Evolutionary conservation across 768 basidiomycete species (phyloP).

Genomic region (Cyclocybe aegerita): DNA sequence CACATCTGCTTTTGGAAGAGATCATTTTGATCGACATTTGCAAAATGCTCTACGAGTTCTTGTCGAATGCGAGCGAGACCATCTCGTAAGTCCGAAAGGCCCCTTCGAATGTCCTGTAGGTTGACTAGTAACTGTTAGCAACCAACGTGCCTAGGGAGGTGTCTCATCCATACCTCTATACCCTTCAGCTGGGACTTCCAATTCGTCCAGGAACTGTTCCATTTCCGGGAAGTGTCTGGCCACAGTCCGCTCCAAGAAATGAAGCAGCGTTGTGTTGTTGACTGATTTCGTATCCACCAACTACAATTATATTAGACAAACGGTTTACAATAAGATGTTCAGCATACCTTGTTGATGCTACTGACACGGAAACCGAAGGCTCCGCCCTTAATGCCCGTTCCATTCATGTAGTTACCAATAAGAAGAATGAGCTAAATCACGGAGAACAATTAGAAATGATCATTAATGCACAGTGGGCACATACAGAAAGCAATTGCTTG

Average conservation of each 20-base stretch:
- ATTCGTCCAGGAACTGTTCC: slow-evolving; percentile 85
- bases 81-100: slow-evolving; percentile 66
- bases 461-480: slow-evolving; percentile 15
- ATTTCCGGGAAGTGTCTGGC: slow-evolving; percentile 85
- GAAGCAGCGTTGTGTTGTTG: slow-evolving; percentile 90
- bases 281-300: slow-evolving; percentile 97
- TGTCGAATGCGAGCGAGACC: slow-evolving; percentile 79
- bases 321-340: not conserved
- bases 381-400: slow-evolving; percentile 92
- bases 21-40: slow-evolving; percentile 68
- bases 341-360: slow-evolving; percentile 89
- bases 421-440: slow-evolving; percentile 76
- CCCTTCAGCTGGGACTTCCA: slow-evolving; percentile 87
- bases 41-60: slow-evolving; percentile 79
- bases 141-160: not conserved
- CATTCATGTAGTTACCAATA: slow-evolving; percentile 98
- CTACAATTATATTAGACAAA: slow-evolving; percentile 35
- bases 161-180: slow-evolving; percentile 68
- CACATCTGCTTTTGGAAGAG: slow-evolving; percentile 91
- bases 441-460: not conserved
- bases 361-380: slow-evolving; percentile 97
- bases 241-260: slow-evolving; percentile 90
- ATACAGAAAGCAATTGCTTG: slow-evolving; percentile 85
- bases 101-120: slow-evolving; percentile 81
- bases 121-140: slow-evolving; percentile 55